Conservation (phyloP, 2,329 filamentous ascomycete species). For the Ambrosiella cleistominuta region DNA sequence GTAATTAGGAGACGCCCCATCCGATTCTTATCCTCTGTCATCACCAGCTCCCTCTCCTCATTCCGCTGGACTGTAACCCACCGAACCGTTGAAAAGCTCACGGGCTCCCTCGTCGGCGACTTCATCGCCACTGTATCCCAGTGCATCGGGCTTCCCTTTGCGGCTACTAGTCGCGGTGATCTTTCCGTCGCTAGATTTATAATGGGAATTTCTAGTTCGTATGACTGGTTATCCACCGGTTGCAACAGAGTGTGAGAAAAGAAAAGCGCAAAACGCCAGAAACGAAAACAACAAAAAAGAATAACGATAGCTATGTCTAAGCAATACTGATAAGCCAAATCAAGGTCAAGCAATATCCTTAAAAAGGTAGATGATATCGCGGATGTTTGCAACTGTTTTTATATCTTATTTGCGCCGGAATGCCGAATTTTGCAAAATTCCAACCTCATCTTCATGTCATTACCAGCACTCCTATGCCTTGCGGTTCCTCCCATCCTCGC, state of each 20-base stretch:
- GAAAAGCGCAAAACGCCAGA: no score
- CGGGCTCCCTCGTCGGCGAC: not conserved
- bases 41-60: not conserved
- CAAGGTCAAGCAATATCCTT: no score
- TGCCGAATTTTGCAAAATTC: not conserved
- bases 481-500: not conserved
- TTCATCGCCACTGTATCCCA: not conserved
- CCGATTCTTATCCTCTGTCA: not conserved
- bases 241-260: no score
- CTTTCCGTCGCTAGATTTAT: no score
- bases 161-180: no score
- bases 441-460: not conserved
- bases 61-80: not conserved
- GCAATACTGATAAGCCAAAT: no score
- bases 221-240: no score
- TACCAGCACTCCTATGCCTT: not conserved
- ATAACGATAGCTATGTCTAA: no score
- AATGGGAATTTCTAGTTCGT: no score
- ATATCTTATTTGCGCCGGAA: not conserved
- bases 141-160: not conserved
- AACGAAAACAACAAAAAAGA: no score
- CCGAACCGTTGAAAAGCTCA: not conserved
- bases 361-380: no score
- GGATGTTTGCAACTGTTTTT: not conserved
- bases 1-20: not conserved